Evolutionary conservation across 1,284 basidiomycete genomes (phyloP).

Genomic region (Ceratobasidium sp.): DNA sequence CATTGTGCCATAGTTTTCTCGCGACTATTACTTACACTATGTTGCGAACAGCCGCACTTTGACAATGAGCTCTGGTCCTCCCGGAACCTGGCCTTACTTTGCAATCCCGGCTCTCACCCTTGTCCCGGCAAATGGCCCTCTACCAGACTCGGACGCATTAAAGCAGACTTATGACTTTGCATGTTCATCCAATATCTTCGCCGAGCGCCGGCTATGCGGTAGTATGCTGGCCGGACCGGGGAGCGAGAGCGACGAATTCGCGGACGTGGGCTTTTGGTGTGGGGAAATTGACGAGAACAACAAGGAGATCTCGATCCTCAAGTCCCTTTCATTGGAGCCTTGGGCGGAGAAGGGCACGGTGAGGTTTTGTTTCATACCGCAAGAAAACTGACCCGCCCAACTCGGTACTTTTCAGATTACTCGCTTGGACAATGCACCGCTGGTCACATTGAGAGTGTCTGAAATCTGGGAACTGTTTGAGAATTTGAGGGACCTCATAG

Average conservation of each 20-base stretch:
- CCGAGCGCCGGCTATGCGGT: slow-evolving; percentile 23
- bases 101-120: slow-evolving; percentile 25
- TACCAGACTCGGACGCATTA: slow-evolving; percentile 18
- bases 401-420: slow-evolving; percentile 18
- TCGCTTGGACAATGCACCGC: slow-evolving; percentile 16
- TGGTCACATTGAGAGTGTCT: slow-evolving; percentile 29
- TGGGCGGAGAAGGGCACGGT: slow-evolving; percentile 41
- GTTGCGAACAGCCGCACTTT: slow-evolving; percentile 1
- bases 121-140: slow-evolving; percentile 17
- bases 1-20: neutral
- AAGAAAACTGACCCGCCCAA: neutral
- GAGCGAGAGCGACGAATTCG: slow-evolving; percentile 45
- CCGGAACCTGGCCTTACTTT: slow-evolving; percentile 20
- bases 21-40: neutral
- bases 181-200: slow-evolving; percentile 37
- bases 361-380: neutral
- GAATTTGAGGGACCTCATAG: slow-evolving; percentile 29
- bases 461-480: slow-evolving; percentile 37
- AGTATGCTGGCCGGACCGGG: slow-evolving; percentile 44
- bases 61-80: slow-evolving; percentile 1
- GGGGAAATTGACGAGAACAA: slow-evolving; percentile 36
- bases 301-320: slow-evolving; percentile 27
- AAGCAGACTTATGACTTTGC: slow-evolving; percentile 37
- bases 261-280: slow-evolving; percentile 41
- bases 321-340: slow-evolving; percentile 30